A percentile compares a stretch with the other conserved stretches of the same genome.
phyloP scores from a whole-genome alignment of 2,329 filamentous ascomycete genomes.

The Aspergillus sp. region DNA sequence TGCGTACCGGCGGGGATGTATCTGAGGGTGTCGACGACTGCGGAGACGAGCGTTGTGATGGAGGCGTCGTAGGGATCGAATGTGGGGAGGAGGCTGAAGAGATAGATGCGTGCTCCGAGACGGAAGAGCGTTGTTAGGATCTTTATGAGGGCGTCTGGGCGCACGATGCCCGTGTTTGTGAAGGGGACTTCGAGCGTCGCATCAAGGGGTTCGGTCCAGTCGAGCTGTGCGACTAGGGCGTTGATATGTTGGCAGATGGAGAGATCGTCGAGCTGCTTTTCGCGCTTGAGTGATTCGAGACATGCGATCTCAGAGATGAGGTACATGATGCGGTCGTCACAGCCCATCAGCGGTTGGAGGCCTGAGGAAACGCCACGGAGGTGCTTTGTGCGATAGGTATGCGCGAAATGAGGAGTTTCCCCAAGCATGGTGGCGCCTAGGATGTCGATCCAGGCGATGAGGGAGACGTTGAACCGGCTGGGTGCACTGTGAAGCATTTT shows the following conservation, averaged over 20 bases:
- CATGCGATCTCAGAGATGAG: constrained; percentile 96
- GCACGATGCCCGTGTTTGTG: constrained; percentile 65
- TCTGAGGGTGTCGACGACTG: constrained; percentile 72
- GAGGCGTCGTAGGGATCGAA: constrained; percentile 72
- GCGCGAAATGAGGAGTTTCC: constrained; percentile 78
- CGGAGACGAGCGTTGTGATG: constrained; percentile 72
- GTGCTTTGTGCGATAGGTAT: constrained; percentile 91
- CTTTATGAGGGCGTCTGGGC: constrained; percentile 75
- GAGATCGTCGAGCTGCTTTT: constrained; percentile 71
- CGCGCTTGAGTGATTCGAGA: constrained; percentile 79
- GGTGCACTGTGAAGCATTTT: constrained; percentile 68
- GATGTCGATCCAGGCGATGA: constrained; percentile 90
- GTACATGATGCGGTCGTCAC: constrained; percentile 96
- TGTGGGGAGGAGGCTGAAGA: constrained; percentile 87
- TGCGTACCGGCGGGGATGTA: constrained; percentile 76
- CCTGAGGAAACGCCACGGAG: constrained; percentile 65
- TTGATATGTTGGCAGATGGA: constrained; percentile 83
- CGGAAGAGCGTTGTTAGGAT: constrained; percentile 91
- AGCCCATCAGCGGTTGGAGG: constrained; percentile 90
- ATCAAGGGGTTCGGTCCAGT: constrained; percentile 54
- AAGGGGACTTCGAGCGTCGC: constrained; percentile 57
- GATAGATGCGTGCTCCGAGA: constrained; percentile 86
- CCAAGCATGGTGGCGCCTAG: constrained; percentile 90
- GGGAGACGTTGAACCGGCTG: constrained; percentile 80
- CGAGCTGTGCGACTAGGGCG: constrained; percentile 81